Evolutionary conservation across 495 filamentous ascomycete species (phyloP), one percentile per base, ranked within the genome.

Genomic region (Aspergillus sclerotiicarbonarius): DNA sequence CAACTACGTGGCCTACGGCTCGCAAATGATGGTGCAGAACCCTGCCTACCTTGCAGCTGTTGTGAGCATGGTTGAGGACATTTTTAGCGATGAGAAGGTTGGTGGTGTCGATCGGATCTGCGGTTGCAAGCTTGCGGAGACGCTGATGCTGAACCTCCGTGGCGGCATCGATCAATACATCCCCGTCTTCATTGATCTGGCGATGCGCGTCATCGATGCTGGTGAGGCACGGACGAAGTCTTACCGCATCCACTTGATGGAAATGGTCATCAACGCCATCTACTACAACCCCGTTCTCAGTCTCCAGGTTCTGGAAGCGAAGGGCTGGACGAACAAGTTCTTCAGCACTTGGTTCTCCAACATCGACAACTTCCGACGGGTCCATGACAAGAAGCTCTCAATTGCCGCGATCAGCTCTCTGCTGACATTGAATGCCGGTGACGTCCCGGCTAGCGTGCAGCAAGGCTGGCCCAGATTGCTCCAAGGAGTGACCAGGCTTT

Each of bases 241-340:
- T 12, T 96, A 96, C 76, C 84, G 87, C 61, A 90, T 98, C 44
- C 93, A 98, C 71, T 75, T 98, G 50, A 96, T 98, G 90, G 95
- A 98, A 78, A 96, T 98, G 89, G 84, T 98, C 52, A 94, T 98
- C 81, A 98, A 98, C 73, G 88, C 88, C 52, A 91, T 97, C 61
- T 96, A 98, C 80, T 98, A 98, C 76, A 96, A 96, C 75, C 91
- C 94, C 3, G 70, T 81, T 35, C 82, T 96, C 57, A 78, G 89
- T 59, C 80, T 98, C 30, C 90, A 91, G 51, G 82, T 95, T 18
- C 79, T 98, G 39, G 94, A 98, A 72, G 70, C 80, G n/a, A 91
- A 93, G 54, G 87, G 84, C 55, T 96, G 90, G 92, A 98, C 94
- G n/a, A 98, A 98, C 74, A 96, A 95, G 75, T 98, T 98, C 74